Conservation (phyloP, 495 filamentous ascomycete species). For the Tuber microsphaerosporum region DNA sequence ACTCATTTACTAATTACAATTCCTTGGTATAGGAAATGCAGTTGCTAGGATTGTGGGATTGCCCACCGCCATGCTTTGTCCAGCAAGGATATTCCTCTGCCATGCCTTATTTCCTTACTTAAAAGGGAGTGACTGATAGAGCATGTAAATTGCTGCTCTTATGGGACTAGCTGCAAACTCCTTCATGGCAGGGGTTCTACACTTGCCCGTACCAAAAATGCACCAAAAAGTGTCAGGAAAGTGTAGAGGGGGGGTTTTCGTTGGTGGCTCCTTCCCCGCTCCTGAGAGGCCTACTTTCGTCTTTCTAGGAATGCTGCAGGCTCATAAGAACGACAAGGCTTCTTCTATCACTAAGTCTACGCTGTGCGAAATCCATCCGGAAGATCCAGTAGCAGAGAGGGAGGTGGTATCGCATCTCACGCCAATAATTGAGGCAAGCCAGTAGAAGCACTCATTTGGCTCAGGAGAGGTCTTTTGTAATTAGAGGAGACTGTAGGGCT, state of each 20-base stretch:
- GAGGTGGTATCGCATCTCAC: not conserved
- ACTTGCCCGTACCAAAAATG: not conserved
- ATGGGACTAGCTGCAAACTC: slow-evolving; percentile 8
- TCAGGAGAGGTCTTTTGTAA: not conserved
- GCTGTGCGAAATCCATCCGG: not conserved
- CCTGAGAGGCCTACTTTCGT: not conserved
- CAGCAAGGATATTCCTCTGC: slow-evolving; percentile 1
- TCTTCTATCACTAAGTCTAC: not conserved
- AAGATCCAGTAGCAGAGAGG: not conserved
- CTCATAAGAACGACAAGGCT: not conserved
- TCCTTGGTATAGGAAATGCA: slow-evolving; percentile 15
- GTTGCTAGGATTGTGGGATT: slow-evolving; percentile 9
- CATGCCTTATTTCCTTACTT: slow-evolving; percentile 14
- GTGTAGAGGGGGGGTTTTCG: not conserved
- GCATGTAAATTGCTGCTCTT: slow-evolving; percentile 9
- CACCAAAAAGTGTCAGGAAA: not conserved
- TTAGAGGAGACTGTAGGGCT: not conserved
- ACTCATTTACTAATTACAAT: not conserved
- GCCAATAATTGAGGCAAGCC: not conserved
- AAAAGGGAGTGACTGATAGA: slow-evolving; percentile 26
- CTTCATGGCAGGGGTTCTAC: slow-evolving; percentile 4
- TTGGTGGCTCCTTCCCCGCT: not conserved
- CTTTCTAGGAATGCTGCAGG: not conserved
- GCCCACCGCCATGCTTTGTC: slow-evolving; percentile 6
- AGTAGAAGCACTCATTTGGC: not conserved